Evolutionary conservation across 805 yeast genomes (phyloP), one percentile per base, ranked within the genome.

Genomic region (Suhomyces sp.): DNA sequence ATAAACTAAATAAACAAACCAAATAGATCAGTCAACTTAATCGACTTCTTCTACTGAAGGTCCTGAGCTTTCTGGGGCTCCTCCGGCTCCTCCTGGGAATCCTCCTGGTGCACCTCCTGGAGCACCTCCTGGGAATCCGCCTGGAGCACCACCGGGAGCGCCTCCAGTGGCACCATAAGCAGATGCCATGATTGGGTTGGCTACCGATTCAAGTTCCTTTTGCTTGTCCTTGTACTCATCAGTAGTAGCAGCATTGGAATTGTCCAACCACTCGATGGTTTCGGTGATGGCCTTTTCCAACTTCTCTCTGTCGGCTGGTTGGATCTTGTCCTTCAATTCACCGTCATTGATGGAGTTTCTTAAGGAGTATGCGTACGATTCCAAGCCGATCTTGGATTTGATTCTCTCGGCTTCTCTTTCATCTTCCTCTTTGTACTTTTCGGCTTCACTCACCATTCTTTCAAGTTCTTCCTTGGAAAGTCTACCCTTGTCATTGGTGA

Each of bases 361-460:
- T 69, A 92, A 80, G 36, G 85, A 80, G 70, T 87, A 89, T 56
- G 96, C 93, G 69, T 90, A 91, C 73, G 90, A 88, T 78, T 92
- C 97, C 60, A 92, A 81, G 46, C 81, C 77, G 77, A 90, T 92
- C 80, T 90, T 89, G 57, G 96, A 85, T 77, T 88, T 96, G 64
- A 93, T 86, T 81, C 89, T 89, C 56, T 83, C 83, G 69, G 92
- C 88, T 56, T 90, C 80, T 63, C 82, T 85, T 62, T 85, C 86
- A 75, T 93, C 98, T 74, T 91, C 96, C 64, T 88, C 90, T 60
- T 96, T 96, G 66, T 77, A 93, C 77, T 88, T 87, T 76, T 91
- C 98, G 63, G 97, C 97, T 70, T 93, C 98, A 68, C 85, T 94
- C 58, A 93, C 97, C 97, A 93, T 93, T 77, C 93, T 90, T 66